These are phyloP conservation scores for Buddleja alternifolia DNA, from an alignment of 257 asterid genomes.

Conservation along the genomic window DNA sequence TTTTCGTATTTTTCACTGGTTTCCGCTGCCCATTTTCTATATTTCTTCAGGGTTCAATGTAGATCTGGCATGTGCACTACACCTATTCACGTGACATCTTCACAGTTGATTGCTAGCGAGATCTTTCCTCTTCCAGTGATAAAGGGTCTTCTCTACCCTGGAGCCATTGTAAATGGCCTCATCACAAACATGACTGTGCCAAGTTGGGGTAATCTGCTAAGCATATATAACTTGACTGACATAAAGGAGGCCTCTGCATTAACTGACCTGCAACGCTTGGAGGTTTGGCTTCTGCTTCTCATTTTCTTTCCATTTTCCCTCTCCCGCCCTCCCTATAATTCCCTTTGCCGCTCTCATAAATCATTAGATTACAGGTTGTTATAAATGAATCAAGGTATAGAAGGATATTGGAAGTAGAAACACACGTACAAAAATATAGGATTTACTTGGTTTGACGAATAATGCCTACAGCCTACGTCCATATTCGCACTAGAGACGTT, in stretches of 20 bases:
- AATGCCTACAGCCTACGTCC: too few relatives aligned
- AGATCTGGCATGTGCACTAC: constrained; percentile 90
- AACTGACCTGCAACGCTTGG: constrained; percentile 83
- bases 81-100: constrained; percentile 83
- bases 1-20: constrained; percentile 21
- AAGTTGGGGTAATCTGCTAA: constrained; percentile 71
- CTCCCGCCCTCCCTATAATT: not conserved
- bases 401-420: too few relatives aligned
- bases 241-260: constrained; percentile 77
- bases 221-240: constrained; percentile 71
- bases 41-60: constrained; percentile 74
- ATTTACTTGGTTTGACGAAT: too few relatives aligned
- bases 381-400: too few relatives aligned
- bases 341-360: not conserved
- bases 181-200: constrained; percentile 59
- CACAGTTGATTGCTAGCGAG: constrained; percentile 87
- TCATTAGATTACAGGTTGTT: not conserved
- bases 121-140: constrained; percentile 81
- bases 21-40: not conserved
- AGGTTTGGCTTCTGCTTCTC: constrained; percentile 52
- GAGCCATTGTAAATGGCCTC: constrained; percentile 69
- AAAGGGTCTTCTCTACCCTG: constrained; percentile 91
- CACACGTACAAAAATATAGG: too few relatives aligned
- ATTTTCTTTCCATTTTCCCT: too few relatives aligned
- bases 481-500: too few relatives aligned